A percentile compares a stretch with the other conserved stretches of the same genome.
These are phyloP conservation scores for Phytophthora tentaculata DNA, from an alignment of 352 stramenopile genomes.

Conservation along the genomic window DNA sequence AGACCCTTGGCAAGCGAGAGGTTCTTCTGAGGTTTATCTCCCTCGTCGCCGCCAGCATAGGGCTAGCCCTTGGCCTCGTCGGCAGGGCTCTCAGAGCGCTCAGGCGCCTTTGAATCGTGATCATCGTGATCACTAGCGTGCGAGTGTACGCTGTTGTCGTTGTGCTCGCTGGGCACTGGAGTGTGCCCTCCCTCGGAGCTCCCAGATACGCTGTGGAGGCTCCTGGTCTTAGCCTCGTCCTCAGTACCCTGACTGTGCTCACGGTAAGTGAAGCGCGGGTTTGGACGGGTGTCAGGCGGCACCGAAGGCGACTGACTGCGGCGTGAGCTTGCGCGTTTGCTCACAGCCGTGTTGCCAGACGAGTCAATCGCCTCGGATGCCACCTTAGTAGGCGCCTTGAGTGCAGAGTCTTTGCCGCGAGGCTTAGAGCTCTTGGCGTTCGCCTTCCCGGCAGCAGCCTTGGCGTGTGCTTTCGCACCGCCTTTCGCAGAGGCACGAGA, in stretches of 20 bases:
- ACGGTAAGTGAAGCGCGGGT: not conserved
- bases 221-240: not conserved
- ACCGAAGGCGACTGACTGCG: not conserved
- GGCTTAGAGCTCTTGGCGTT: not conserved
- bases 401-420: not conserved
- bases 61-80: too few relatives aligned
- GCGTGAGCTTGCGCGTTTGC: not conserved
- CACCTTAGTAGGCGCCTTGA: not conserved
- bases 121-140: too few relatives aligned
- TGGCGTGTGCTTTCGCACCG: not conserved
- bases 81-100: too few relatives aligned
- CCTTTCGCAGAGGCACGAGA: not conserved
- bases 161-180: not conserved
- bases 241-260: not conserved
- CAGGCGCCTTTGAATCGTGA: too few relatives aligned
- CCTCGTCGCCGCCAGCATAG: too few relatives aligned
- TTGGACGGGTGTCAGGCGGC: not conserved
- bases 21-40: too few relatives aligned
- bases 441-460: not conserved
- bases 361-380: not conserved
- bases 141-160: not conserved
- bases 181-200: not conserved
- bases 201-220: not conserved
- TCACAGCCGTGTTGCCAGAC: not conserved
- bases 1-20: too few relatives aligned